phyloP scores from a whole-genome alignment of 495 filamentous ascomycete genomes.

The Immersiella caudata region DNA sequence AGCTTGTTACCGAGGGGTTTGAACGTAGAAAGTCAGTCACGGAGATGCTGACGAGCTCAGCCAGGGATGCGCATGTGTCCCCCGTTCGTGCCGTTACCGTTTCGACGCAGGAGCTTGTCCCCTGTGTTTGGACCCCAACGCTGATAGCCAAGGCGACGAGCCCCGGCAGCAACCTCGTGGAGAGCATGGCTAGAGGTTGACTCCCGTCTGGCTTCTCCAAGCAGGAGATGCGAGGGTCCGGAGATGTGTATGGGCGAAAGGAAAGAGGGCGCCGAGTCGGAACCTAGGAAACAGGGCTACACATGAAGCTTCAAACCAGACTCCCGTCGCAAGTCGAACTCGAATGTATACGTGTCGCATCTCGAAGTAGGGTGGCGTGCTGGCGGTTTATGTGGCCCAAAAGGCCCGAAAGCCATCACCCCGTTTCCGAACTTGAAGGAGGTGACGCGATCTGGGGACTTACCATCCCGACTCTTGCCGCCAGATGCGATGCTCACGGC shows the following conservation, averaged over 20 bases:
- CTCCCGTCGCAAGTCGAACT: no score
- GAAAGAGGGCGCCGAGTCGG: no score
- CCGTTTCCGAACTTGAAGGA: no score
- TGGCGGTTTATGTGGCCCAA: background rate
- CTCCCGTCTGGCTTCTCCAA: background rate
- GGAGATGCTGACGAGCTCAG: background rate
- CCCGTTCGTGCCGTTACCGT: conserved; percentile 1
- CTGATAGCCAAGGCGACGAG: background rate
- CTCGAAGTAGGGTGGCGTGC: background rate
- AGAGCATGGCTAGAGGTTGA: background rate
- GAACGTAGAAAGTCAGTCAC: background rate
- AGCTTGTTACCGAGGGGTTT: conserved; percentile 1
- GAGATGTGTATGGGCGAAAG: no score
- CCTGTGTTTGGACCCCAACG: background rate
- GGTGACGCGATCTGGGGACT: no score
- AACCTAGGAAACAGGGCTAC: no score
- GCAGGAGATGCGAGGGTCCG: no score
- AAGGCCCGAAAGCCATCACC: background rate
- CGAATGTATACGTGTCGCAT: no score
- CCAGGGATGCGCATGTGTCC: background rate
- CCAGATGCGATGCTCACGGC: background rate
- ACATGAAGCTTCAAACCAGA: no score
- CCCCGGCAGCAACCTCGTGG: background rate
- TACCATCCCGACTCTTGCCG: no score
- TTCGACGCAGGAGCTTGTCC: background rate